Conservation (phyloP, 208 protist genomes). For the Trichomonas vaginalis region DNA sequence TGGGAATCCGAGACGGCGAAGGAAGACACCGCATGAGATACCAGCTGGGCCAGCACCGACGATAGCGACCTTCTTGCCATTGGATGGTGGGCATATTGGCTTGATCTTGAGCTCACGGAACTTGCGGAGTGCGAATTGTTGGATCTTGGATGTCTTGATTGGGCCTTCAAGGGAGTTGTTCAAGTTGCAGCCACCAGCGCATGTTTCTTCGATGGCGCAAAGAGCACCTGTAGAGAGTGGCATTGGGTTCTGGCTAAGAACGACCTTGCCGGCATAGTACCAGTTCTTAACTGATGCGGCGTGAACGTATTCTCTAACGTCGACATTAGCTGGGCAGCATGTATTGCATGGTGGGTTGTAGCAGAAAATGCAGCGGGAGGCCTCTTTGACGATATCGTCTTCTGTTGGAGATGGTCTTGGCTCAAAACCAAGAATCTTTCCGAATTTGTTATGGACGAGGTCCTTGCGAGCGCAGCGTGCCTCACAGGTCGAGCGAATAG, state of each 20-base stretch:
- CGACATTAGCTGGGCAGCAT: conserved; percentile 23
- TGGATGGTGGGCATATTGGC: conserved; percentile 37
- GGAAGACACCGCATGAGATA: conserved; percentile 56
- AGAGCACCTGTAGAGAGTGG: conserved; percentile 53
- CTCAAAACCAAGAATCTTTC: neutral
- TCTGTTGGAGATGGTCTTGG: neutral
- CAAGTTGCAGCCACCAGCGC: conserved; percentile 58
- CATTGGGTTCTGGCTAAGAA: conserved; percentile 60
- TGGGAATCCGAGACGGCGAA: conserved; percentile 61
- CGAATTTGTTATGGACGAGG: too few relatives aligned
- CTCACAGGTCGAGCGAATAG: neutral
- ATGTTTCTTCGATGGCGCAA: conserved; percentile 52
- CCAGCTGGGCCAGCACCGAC: conserved; percentile 56
- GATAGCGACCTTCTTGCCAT: conserved; percentile 12
- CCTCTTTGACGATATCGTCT: neutral
- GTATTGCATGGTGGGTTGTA: conserved; percentile 10
- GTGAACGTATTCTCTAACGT: conserved; percentile 19
- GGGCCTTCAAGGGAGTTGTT: conserved; percentile 48
- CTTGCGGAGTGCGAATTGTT: conserved; percentile 51
- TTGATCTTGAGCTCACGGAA: conserved; percentile 54
- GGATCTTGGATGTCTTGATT: conserved; percentile 43
- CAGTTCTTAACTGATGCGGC: conserved; percentile 16
- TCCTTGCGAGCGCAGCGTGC: neutral
- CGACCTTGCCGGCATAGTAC: conserved; percentile 52
- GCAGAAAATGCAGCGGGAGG: conserved; percentile 18